Base-by-base conservation (phyloP, 2,329 filamentous ascomycete genomes). In the Penicillium brevicompactum region DNA sequence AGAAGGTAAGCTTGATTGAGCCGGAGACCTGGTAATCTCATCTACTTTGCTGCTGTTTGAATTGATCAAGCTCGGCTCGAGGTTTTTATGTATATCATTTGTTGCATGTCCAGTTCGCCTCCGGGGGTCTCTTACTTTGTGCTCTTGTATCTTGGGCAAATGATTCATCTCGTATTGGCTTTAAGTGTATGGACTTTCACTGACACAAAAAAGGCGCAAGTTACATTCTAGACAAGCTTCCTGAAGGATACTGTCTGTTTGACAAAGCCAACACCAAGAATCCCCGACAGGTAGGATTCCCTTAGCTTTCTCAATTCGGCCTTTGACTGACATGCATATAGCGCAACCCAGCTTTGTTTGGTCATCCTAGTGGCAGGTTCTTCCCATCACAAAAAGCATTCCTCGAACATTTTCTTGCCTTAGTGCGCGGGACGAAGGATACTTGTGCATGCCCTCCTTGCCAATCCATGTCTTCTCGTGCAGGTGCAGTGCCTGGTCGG, bases 381-480 rank as follows among this genome's bases (percentile, higher is more conserved):
- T 87, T 82, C 53, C 78, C 84, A 44, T 87, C 84, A 0, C 76
- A 80, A 0, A 76, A 76, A 18, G 71, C 79, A 4, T 85, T 85
- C 60, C 83, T 78, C 46, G 78, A 80, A 0, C 85, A 87, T 56
- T 86, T 87, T 65, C 70, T 77, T 2, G 16, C 18, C 22, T 48
- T 76, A 79, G 65, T 65, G 87, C 22, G 84, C 86, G 78, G 75
- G 78, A 13, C 78, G 48, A 70, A 69, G 41, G 68, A 65, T 5
- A 69, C 72, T 2, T 87, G 84, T 55, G 58, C 66, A 2, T 87
- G 84, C 62, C 75, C 76, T 1, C 67, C 80, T 7, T 87, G 84
- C 56, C 59, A 37, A 5, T 67, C 61, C 16, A 32, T 58, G 31
- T 50, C 60, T 9, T 61, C 30, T 21, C 22, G 24, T 47, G 8